Conservation (phyloP, 2,329 filamentous ascomycete species). For the Knoxdaviesia proteae region DNA sequence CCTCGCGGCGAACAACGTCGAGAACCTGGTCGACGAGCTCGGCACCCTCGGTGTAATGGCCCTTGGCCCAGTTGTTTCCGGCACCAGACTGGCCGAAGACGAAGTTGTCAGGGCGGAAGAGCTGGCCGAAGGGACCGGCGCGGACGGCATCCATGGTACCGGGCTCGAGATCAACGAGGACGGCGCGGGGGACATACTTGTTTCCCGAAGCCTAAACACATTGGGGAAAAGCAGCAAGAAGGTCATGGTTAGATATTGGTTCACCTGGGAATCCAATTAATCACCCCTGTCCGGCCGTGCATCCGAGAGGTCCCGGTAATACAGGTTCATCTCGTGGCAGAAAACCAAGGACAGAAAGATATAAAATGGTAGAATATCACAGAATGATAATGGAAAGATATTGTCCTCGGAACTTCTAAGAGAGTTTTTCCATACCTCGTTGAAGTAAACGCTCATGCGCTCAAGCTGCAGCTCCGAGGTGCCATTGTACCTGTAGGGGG, state of each 20-base stretch:
- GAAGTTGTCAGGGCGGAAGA: constrained; percentile 99
- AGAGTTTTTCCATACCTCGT: constrained; percentile 30
- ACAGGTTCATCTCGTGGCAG: too few relatives aligned
- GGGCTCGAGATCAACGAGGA: constrained; percentile 97
- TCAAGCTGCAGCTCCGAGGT: constrained; percentile 97
- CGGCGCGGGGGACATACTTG: constrained; percentile 98
- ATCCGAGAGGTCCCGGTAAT: too few relatives aligned
- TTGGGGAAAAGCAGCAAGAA: constrained; percentile 4
- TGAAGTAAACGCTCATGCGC: constrained; percentile 99
- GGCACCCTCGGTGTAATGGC: constrained; percentile 99
- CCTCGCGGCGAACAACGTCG: constrained; percentile 95
- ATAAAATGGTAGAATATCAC: too few relatives aligned
- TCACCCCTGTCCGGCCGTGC: too few relatives aligned
- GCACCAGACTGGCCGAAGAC: constrained; percentile 98
- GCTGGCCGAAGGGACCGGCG: constrained; percentile 91
- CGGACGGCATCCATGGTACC: constrained; percentile 99
- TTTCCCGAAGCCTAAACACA: constrained; percentile 68
- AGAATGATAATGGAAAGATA: too few relatives aligned
- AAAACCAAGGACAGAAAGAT: too few relatives aligned
- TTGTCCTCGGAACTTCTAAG: too few relatives aligned
- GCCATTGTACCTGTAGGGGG: constrained; percentile 61
- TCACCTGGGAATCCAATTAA: too few relatives aligned
- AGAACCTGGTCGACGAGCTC: constrained; percentile 97
- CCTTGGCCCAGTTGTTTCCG: constrained; percentile 99
- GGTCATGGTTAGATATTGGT: neutral